These are phyloP conservation scores for Debaryomyces tyrocola DNA, from an alignment of 805 yeast species.

Conservation along the genomic window DNA sequence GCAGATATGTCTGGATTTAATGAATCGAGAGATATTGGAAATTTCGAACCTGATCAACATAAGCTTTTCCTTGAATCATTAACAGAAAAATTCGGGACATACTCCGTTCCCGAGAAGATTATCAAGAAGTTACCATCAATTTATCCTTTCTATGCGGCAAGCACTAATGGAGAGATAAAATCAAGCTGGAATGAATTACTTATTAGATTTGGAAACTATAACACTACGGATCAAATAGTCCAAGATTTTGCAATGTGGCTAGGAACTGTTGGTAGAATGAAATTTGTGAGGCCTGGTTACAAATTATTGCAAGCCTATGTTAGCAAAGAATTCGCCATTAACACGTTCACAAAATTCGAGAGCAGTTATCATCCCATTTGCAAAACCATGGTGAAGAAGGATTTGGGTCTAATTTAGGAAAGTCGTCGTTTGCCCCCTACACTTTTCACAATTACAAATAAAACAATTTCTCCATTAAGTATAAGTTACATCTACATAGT, in stretches of 20 bases:
- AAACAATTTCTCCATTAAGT: neutral
- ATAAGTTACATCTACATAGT: neutral
- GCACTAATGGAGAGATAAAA: slow-evolving; percentile 25
- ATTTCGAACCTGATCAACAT: slow-evolving; percentile 25
- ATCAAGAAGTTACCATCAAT: slow-evolving; percentile 14
- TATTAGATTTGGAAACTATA: slow-evolving; percentile 19
- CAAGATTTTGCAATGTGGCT: slow-evolving; percentile 26
- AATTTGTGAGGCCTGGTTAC: slow-evolving; percentile 36
- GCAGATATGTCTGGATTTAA: slow-evolving; percentile 1
- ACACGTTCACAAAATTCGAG: slow-evolving; percentile 20
- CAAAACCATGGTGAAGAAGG: slow-evolving; percentile 22
- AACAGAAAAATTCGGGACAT: slow-evolving; percentile 12
- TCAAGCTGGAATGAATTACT: slow-evolving; percentile 23
- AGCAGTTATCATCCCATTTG: slow-evolving; percentile 34
- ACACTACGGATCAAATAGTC: slow-evolving; percentile 14
- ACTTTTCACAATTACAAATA: too few species aligned
- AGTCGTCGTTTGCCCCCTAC: too few species aligned
- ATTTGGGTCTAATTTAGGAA: slow-evolving; percentile 11
- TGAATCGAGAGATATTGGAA: slow-evolving; percentile 13
- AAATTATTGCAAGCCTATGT: slow-evolving; percentile 18
- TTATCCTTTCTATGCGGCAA: slow-evolving; percentile 19
- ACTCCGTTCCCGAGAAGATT: slow-evolving; percentile 6
- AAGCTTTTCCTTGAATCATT: slow-evolving; percentile 25
- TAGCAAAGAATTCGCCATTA: slow-evolving; percentile 27
- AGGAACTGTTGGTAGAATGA: slow-evolving; percentile 38